A percentile compares a stretch with the other conserved stretches of the same genome.
Conservation (phyloP, 2,329 filamentous ascomycete species). For the Fusarium succisae region DNA sequence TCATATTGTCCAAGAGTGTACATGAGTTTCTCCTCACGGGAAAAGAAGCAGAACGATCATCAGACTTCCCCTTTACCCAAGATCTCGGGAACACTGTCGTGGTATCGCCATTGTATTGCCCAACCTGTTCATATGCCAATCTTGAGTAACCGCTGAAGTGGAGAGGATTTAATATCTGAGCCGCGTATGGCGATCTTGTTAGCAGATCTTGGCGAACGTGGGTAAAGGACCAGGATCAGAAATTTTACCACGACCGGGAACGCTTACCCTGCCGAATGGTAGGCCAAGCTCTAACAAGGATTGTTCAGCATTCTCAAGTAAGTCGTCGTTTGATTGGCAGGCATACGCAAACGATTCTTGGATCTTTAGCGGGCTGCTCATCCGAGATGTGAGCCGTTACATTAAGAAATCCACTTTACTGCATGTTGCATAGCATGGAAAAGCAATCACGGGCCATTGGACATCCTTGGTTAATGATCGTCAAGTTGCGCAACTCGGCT, state of each 20-base stretch:
- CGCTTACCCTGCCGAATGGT: not conserved
- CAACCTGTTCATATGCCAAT: not conserved
- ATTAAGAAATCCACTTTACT: not conserved
- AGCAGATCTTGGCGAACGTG: not conserved
- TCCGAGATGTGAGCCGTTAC: not conserved
- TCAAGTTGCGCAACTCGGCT: not conserved
- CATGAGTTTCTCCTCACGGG: not conserved
- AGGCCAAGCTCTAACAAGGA: not conserved
- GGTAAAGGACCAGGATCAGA: not conserved
- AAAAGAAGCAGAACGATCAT: not conserved
- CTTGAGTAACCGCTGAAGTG: not conserved
- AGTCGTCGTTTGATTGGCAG: not conserved
- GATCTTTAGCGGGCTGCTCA: not conserved
- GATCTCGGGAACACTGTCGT: not conserved
- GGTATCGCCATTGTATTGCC: not conserved
- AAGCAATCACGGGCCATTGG: constrained; percentile 10
- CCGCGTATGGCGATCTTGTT: not conserved
- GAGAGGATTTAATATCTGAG: not conserved
- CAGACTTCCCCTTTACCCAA: not conserved
- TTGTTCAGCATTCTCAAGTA: not conserved
- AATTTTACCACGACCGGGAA: not conserved
- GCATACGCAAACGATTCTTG: not conserved
- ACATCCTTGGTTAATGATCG: constrained; percentile 11
- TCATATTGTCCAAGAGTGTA: not conserved
- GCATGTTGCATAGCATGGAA: not conserved